Evolutionary conservation across 177 flowering plant genomes (phyloP), one percentile per base, ranked within the genome.

Genomic region (Vitis hybrid): DNA sequence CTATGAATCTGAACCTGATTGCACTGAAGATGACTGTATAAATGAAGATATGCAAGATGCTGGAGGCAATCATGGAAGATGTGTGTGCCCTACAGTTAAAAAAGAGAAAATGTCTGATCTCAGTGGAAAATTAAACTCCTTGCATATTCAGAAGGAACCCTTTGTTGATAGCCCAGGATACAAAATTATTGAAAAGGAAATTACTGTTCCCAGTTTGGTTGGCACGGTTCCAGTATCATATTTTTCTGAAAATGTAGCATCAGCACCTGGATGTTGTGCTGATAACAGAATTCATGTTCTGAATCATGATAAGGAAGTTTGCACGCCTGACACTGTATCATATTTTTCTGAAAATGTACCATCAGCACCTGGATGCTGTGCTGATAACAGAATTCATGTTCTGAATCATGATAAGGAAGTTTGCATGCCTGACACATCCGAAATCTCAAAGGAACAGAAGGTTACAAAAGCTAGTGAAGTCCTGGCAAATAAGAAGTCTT

Each of bases 401-500:
- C 48, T 4, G n/a, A 64, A 61, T 61, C 18, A 69, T 75, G 62
- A 61, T 18, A 34, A 63, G 71, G 67, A 70, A 62, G 52, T 57
- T 56, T 71, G 83, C 69, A 55, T 62, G 10, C 77, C 64, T 70
- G 74, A 72, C 66, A 23, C 56, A 10, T 65, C 72, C 63, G 74
- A 72, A 40, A 62, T 66, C 65, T 74, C 64, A 9, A 71, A 65
- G 49, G 77, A 72, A 62, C 81, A 68, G 34, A 70, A 55, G 6
- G 3, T 56, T 52, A 58, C 40, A 14, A 75, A 72, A 30, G 26
- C 49, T 68, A 56, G 57, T 51, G 76, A 75, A 32, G 82, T 80
- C 52, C 66, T 55, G 45, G 78, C 40, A 65, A 76, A 85, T 74
- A 85, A 85, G 74, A 85, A 76, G 66, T 74, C 75, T 18, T 79